These are phyloP conservation scores for Ambrosiella beaveri DNA, from an alignment of 2,329 filamentous ascomycete species.

Conservation along the genomic window DNA sequence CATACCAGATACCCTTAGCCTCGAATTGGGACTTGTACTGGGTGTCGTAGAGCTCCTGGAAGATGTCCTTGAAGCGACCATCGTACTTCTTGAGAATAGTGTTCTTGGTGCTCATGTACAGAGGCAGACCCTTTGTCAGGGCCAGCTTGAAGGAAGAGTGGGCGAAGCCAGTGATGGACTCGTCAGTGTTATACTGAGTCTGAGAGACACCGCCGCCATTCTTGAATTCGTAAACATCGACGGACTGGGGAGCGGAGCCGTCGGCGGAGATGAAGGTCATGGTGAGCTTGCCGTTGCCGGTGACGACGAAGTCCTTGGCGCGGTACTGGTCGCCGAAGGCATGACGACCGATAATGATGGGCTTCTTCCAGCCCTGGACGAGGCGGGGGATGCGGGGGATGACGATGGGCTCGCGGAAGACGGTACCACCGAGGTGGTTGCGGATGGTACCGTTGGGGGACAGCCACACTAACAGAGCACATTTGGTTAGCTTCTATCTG, in stretches of 20 bases:
- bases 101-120: slow-evolving; percentile 99
- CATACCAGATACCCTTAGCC: slow-evolving; percentile 90
- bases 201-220: slow-evolving; percentile 74
- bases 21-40: slow-evolving; percentile 81
- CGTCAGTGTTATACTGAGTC: slow-evolving; percentile 96
- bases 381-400: slow-evolving; percentile 85
- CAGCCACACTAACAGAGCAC: slow-evolving; percentile 60
- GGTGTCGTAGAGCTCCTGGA: slow-evolving; percentile 87
- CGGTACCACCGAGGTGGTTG: slow-evolving; percentile 69
- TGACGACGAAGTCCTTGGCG: slow-evolving; percentile 76
- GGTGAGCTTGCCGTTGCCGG: slow-evolving; percentile 70
- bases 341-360: slow-evolving; percentile 97
- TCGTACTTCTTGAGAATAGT: slow-evolving; percentile 99
- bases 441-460: slow-evolving; percentile 86
- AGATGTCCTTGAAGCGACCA: slow-evolving; percentile 97
- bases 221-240: slow-evolving; percentile 84
- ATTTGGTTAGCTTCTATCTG: neutral
- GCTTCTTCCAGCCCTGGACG: slow-evolving; percentile 94
- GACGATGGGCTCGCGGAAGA: slow-evolving; percentile 98
- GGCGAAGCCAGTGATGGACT: slow-evolving; percentile 86
- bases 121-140: slow-evolving; percentile 66
- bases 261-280: slow-evolving; percentile 78
- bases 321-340: slow-evolving; percentile 98
- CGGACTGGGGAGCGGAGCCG: slow-evolving; percentile 62
- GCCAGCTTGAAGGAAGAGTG: slow-evolving; percentile 96